Evolutionary conservation across 2,329 filamentous ascomycete genomes (phyloP), one percentile per base, ranked within the genome.

Genomic region (Clonostachys rhizophaga): DNA sequence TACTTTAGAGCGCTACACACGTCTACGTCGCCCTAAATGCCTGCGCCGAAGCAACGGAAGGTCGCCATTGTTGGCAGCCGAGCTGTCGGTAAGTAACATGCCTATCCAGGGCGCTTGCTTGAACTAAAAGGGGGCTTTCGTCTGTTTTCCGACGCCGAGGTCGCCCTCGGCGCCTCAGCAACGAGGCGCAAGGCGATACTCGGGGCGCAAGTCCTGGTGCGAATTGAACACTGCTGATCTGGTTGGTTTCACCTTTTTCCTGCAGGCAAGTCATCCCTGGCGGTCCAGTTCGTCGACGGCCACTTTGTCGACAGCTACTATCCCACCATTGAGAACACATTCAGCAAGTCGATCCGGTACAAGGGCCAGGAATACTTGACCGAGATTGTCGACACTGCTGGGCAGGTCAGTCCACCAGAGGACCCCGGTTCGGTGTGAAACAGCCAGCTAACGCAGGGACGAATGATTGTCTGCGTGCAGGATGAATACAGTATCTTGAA

Each of bases 221-320:
- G 24, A 30, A 30, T 33, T 24, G 41, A 17, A 43, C 16, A n/a
- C 11, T 13, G 33, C 42, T 44, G n/a, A 44, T 34, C 14, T 34
- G 45, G 13, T 35, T 13, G 17, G 18, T 20, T 18, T 30, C 14
- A 12, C 6, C 14, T 30, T 30, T 30, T 30, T 30, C 10, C 24
- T 30, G 24, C 59, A 97, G 94, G 94, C 69, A 99, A 99, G 78
- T 96, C 91, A 18, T 97, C 92, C 47, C 83, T 99, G 55, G 95
- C 94, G 12, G 94, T 97, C 43, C 92, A 92, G 64, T 97, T 94
- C 63, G 92, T 96, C 63, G 94, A 99, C 66, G 91, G 91, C 52
- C 91, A 96, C 71, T 99, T 99, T 64, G 92, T 99, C 62, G 94
- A 99, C 69, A 95, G 89, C 68, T 99, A 99, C 72, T 99, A 99